These are phyloP conservation scores for Calonectria crousiana DNA, from an alignment of 2,329 filamentous ascomycete species.

Conservation along the genomic window DNA sequence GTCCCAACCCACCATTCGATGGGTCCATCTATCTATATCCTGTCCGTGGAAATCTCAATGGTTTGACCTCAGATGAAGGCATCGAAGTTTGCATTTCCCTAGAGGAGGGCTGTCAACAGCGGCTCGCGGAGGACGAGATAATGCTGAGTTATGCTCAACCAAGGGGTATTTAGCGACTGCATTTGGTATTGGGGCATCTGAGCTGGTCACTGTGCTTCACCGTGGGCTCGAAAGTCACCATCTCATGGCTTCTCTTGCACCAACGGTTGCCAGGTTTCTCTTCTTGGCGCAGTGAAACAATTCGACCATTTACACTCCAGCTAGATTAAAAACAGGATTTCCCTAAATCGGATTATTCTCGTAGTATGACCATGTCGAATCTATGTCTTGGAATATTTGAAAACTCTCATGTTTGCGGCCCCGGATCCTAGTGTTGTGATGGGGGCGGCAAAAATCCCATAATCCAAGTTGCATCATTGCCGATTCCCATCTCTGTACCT, in stretches of 20 bases:
- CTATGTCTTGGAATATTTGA: neutral
- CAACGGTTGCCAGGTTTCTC: no score
- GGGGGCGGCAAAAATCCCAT: neutral
- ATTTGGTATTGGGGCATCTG: neutral
- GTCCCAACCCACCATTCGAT: constrained; percentile 23
- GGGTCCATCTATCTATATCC: constrained; percentile 26
- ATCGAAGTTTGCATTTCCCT: constrained; percentile 26
- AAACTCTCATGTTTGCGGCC: neutral
- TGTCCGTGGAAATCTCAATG: neutral
- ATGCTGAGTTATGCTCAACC: constrained; percentile 12
- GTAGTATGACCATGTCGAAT: no score
- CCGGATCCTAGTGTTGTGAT: no score
- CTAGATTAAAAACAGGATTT: no score
- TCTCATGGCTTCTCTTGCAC: no score
- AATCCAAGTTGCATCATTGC: neutral
- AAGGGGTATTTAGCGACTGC: neutral
- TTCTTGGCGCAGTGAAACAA: no score
- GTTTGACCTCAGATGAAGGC: neutral
- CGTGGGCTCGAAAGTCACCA: no score
- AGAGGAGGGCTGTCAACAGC: constrained; percentile 15
- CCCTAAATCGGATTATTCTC: no score
- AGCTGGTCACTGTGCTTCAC: neutral
- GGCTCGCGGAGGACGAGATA: constrained; percentile 14
- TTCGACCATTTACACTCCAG: no score
- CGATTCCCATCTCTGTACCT: neutral